Evolutionary conservation across 2,329 filamentous ascomycete species (phyloP).

Genomic region (Nothophaeocryptopus gaeumannii): DNA sequence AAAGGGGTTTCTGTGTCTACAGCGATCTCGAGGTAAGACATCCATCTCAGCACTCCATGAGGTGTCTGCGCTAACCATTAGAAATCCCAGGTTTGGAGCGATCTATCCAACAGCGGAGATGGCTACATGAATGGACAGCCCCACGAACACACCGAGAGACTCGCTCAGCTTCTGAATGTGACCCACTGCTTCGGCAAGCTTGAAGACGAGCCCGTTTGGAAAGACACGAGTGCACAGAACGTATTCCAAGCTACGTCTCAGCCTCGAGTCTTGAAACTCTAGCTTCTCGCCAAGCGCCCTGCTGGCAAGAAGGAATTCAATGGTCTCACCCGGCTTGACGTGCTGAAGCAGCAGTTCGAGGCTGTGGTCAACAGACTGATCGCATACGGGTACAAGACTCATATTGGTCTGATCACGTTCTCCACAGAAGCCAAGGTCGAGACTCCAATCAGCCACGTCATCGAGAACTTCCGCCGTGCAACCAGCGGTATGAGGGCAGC

Average conservation of each 20-base stretch:
- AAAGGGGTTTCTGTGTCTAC: neutral
- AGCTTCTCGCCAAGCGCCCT: neutral
- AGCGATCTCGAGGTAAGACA: too few species aligned
- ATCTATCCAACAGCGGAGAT: constrained; percentile 17
- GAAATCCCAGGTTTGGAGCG: constrained; percentile 15
- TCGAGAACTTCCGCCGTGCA: constrained; percentile 39
- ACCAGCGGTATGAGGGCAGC: constrained; percentile 30
- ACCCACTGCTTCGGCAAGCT: constrained; percentile 24
- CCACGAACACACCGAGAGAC: constrained; percentile 1
- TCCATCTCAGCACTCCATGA: too few species aligned
- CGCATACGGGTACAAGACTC: constrained; percentile 39
- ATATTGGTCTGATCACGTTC: constrained; percentile 39
- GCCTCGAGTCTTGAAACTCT: constrained; percentile 26
- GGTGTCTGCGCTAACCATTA: neutral
- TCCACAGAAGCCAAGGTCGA: constrained; percentile 27
- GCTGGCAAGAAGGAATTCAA: neutral
- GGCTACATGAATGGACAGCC: constrained; percentile 1
- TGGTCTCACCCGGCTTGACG: constrained; percentile 31
- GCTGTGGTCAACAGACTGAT: constrained; percentile 38
- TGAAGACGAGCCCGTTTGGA: constrained; percentile 18
- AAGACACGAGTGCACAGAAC: neutral
- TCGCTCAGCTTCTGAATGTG: constrained; percentile 19
- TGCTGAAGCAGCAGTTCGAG: constrained; percentile 40
- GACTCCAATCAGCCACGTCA: constrained; percentile 33
- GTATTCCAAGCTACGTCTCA: neutral